Evolutionary conservation across 73 alveolate genomes (phyloP).

Genomic region (Symbiodinium natans): DNA sequence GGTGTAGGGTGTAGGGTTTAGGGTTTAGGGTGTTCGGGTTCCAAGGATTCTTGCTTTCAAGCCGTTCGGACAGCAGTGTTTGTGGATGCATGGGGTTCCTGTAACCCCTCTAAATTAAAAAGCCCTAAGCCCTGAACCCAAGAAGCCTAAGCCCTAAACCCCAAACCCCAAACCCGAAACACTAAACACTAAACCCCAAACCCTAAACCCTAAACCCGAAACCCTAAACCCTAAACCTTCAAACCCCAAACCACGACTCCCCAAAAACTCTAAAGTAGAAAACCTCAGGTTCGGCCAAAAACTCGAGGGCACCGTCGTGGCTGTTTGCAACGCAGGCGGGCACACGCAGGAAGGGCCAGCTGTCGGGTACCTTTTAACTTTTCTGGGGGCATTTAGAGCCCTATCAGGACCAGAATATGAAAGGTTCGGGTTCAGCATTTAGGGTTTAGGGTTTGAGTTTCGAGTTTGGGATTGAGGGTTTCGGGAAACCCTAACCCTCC

Average conservation of each 20-base stretch:
- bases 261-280: neutral
- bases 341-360: neutral
- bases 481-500: neutral
- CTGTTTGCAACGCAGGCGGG: neutral
- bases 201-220: neutral
- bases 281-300: neutral
- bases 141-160: neutral
- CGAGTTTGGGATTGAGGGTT: neutral
- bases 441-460: neutral
- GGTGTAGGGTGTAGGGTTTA: neutral
- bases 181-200: neutral
- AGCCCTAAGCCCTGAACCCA: no score
- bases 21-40: no score
- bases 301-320: constrained; percentile 4
- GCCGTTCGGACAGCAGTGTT: no score
- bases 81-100: neutral
- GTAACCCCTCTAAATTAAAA: neutral
- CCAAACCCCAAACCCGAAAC: neutral
- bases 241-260: neutral
- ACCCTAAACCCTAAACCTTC: neutral
- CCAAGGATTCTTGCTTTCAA: no score
- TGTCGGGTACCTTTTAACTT: neutral
- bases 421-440: neutral
- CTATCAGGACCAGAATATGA: neutral
- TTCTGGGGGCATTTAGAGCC: neutral